Conservation (phyloP, 805 yeast genomes). For the Ogataea polymorpha region DNA sequence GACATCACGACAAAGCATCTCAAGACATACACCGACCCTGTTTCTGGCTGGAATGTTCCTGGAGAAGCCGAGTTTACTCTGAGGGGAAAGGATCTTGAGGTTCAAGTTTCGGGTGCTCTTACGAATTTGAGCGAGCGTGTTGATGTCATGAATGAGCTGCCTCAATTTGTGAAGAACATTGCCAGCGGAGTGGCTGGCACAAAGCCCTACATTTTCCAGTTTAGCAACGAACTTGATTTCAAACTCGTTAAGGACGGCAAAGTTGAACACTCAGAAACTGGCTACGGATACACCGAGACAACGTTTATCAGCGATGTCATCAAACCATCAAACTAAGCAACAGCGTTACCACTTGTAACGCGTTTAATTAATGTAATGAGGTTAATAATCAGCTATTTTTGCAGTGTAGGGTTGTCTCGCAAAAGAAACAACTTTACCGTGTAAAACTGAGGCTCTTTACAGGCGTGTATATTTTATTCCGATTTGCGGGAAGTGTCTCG, state of each 20-base stretch:
- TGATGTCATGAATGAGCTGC: conserved; percentile 97
- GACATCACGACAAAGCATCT: conserved; percentile 63
- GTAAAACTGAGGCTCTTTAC: neutral
- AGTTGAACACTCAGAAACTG: conserved; percentile 47
- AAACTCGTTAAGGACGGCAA: conserved; percentile 40
- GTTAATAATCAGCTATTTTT: conserved; percentile 1
- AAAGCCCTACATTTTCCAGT: conserved; percentile 95
- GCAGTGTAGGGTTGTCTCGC: neutral
- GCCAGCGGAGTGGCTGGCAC: conserved; percentile 95
- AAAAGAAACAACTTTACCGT: conserved; percentile 1
- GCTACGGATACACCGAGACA: conserved; percentile 72
- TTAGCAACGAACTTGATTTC: conserved; percentile 54
- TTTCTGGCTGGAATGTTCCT: conserved; percentile 92
- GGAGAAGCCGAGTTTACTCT: conserved; percentile 56
- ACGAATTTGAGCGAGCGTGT: conserved; percentile 75
- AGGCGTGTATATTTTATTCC: neutral
- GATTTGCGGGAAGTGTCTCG: conserved; percentile 5
- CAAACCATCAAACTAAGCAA: conserved; percentile 1
- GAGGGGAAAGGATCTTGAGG: conserved; percentile 43
- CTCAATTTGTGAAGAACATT: conserved; percentile 87
- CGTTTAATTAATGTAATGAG: conserved; percentile 8
- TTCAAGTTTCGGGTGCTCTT: conserved; percentile 59
- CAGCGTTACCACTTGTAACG: neutral
- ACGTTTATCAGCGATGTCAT: conserved; percentile 59
- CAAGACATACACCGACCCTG: conserved; percentile 58